Conservation (phyloP, 2,329 filamentous ascomycete species). For the Sphaerulina musiva region DNA sequence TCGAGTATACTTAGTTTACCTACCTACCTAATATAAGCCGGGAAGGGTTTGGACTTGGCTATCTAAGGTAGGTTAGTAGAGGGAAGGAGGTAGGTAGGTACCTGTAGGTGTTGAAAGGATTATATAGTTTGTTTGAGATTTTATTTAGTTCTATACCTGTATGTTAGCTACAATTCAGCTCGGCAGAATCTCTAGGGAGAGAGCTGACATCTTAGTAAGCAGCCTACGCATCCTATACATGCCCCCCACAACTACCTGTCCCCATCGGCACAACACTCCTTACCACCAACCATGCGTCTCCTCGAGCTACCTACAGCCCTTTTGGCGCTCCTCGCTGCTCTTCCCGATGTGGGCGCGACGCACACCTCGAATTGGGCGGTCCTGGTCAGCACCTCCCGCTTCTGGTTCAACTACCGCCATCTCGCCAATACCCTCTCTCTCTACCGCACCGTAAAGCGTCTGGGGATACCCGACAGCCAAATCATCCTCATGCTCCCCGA, state of each 20-base stretch:
- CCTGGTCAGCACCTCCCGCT: slow-evolving; percentile 94
- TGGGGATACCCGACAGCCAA: slow-evolving; percentile 95
- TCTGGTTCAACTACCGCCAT: slow-evolving; percentile 99
- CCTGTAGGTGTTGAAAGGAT: too few relatives aligned
- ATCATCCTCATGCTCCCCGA: slow-evolving; percentile 99
- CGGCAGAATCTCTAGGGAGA: too few relatives aligned
- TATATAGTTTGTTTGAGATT: too few relatives aligned
- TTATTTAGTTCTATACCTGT: too few relatives aligned
- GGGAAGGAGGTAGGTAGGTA: too few relatives aligned
- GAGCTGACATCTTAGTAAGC: not conserved
- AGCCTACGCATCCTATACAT: not conserved
- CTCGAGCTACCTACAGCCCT: slow-evolving; percentile 25
- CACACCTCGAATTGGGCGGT: slow-evolving; percentile 99
- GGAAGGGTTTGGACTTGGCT: too few relatives aligned
- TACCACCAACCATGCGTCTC: slow-evolving; percentile 22
- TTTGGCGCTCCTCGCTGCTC: slow-evolving; percentile 22
- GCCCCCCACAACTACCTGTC: not conserved
- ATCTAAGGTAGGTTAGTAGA: too few relatives aligned
- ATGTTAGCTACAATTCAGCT: too few relatives aligned
- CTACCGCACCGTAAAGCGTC: slow-evolving; percentile 94
- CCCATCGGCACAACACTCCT: not conserved
- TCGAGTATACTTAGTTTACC: too few relatives aligned
- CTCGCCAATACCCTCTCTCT: slow-evolving; percentile 95
- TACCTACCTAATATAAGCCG: too few relatives aligned
- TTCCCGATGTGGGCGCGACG: slow-evolving; percentile 50